Evolutionary conservation across 148 eudicot genomes (phyloP), one percentile per base, ranked within the genome.

Genomic region (Camellia lanceoleosa): DNA sequence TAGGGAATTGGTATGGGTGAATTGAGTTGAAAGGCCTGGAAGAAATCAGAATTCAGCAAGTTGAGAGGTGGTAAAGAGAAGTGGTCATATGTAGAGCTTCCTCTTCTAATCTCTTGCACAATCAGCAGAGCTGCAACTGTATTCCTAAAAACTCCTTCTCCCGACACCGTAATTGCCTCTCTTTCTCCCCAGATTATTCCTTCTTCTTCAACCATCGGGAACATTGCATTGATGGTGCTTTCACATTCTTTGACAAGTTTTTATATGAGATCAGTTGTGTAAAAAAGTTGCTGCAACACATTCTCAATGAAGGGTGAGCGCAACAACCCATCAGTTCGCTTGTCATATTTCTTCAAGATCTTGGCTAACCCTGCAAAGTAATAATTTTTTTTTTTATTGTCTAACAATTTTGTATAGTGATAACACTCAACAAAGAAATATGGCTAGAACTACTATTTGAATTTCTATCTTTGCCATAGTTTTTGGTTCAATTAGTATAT

Each of bases 321-420:
- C 49, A 93, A 16, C 13, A 92, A 68, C 54, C 92, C 90, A 0
- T 96, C 94, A 0, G 95, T 89, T 87, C 91, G 79, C 77, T 93
- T 93, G 92, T 93, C 96, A 55, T 90, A 92, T 82, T 93, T 93
- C 89, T 93, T 93, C 62, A 93, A 61, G 59, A 93, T 93, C 87
- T 93, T 93, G 4, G 94, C 96, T 79, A 93, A n/a, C n/a, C n/a
- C n/a, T n/a, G n/a, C n/a, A n/a, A 76, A 23, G 23, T 23, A 23
- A 23, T 23, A 23, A 23, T 0, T 23, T 23, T 23, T 0, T 0
- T 23, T 23, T 23, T 23, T 23, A 0, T 23, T 23, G 23, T 23
- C 23, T 23, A 23, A 23, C 23, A 23, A 23, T 23, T 23, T 23
- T 23, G 23, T 23, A 23, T 23, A 23, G 23, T 23, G 0, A 23